Evolutionary conservation across 495 filamentous ascomycete genomes (phyloP).

Genomic region (Thozetella sp.): DNA sequence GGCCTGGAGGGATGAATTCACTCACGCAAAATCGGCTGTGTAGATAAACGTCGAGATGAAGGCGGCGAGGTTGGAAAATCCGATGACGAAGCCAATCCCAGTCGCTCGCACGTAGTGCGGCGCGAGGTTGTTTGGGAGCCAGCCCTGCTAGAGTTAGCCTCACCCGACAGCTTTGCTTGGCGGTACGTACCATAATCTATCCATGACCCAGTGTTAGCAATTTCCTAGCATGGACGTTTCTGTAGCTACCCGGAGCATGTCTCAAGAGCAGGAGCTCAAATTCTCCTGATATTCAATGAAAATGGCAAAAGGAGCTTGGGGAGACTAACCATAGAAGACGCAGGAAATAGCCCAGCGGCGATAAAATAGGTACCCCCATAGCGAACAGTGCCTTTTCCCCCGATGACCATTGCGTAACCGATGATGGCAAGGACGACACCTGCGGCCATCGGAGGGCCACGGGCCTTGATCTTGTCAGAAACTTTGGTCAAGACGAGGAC

Average conservation of each 20-base stretch:
- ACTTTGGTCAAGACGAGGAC: conserved; percentile 47
- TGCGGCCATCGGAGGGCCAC: conserved; percentile 56
- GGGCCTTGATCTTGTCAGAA: conserved; percentile 45
- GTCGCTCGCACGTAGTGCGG: conserved; percentile 52
- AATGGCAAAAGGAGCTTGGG: background rate
- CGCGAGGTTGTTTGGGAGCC: conserved; percentile 44
- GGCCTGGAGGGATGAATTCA: background rate
- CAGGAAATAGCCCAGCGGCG: conserved; percentile 62
- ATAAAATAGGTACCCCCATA: conserved; percentile 63
- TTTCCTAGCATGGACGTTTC: too few species aligned
- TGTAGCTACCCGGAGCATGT: too few species aligned
- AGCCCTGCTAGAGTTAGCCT: conserved; percentile 18
- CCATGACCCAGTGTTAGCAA: too few species aligned
- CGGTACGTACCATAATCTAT: conserved; percentile 48
- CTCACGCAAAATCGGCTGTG: conserved; percentile 43
- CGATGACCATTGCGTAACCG: conserved; percentile 59
- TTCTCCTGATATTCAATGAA: too few species aligned
- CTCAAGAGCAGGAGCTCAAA: too few species aligned
- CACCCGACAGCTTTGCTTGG: too few species aligned
- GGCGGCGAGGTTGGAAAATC: conserved; percentile 45
- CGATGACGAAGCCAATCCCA: conserved; percentile 40
- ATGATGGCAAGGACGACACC: conserved; percentile 43
- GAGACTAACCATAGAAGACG: conserved; percentile 49
- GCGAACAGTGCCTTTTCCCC: conserved; percentile 43
- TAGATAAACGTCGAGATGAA: conserved; percentile 57